phyloP scores from a whole-genome alignment of 75 land plant genomes.

The Adiantum capillusveneris region DNA sequence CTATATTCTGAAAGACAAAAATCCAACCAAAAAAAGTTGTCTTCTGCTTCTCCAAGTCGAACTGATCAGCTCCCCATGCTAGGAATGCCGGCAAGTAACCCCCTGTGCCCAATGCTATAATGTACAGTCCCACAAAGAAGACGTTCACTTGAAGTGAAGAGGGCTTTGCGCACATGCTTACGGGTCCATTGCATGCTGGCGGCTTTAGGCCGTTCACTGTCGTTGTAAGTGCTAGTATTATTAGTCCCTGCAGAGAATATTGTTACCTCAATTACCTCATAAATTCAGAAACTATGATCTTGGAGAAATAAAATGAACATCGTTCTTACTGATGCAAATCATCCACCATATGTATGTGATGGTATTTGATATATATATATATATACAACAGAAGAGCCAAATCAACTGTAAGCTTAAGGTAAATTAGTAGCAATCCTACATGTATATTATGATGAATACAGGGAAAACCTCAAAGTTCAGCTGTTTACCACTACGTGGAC shows the following conservation, averaged over 20 bases:
- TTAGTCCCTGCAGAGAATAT: constrained; percentile 47
- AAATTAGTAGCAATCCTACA: too few species aligned
- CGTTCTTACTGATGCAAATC: too few species aligned
- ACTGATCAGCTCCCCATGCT: constrained; percentile 71
- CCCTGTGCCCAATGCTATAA: constrained; percentile 63
- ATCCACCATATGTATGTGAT: too few species aligned
- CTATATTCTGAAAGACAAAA: constrained; percentile 62
- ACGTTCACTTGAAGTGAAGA: constrained; percentile 6
- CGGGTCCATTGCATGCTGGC: constrained; percentile 32
- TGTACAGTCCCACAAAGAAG: constrained; percentile 49
- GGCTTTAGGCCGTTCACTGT: constrained; percentile 62
- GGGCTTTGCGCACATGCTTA: neutral
- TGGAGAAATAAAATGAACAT: too few species aligned
- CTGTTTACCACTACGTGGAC: constrained; percentile 71
- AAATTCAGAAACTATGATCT: too few species aligned
- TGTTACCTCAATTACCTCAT: too few species aligned
- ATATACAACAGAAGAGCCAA: too few species aligned
- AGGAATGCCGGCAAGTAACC: constrained; percentile 67
- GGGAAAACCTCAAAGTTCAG: too few species aligned
- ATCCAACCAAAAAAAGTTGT: constrained; percentile 68
- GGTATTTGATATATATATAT: too few species aligned
- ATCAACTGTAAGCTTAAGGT: too few species aligned
- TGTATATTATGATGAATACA: too few species aligned
- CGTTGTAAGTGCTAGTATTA: constrained; percentile 66
- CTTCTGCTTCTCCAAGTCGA: constrained; percentile 34